Evolutionary conservation across 2,329 filamentous ascomycete genomes (phyloP), one percentile per base, ranked within the genome.

Genomic region (Aspergillus quadrilineatus): DNA sequence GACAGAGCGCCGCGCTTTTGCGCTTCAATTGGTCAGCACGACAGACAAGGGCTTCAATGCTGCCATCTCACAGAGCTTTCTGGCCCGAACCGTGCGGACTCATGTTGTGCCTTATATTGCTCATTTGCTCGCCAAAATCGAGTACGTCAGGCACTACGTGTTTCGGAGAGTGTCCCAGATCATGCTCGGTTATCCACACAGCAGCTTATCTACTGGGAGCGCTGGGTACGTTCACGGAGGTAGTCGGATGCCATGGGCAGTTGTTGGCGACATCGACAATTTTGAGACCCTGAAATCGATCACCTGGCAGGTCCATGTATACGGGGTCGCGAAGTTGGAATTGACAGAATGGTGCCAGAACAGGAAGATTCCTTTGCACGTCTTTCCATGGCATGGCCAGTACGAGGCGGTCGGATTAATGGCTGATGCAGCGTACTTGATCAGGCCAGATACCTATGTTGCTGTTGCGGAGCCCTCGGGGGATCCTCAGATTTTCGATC

Each of bases 1-100:
- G 50, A 60, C 63, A 2, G 81, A 83, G 63, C 75, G 81, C 6
- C 72, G 74, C 14, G 74, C 78, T 2, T 77, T 82, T 37, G 80
- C 80, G 0, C 59, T 70, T 7, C 71, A 69, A 28, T 69, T 83
- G 0, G 64, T 80, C 4, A 57, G 69, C 10, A 72, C 71, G 1
- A 80, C 78, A 0, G 79, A 81, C 57, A 62, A 64, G 1, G 58
- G 73, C 2, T 80, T 81, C 56, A 71, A 64, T 29, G 66, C 70
- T n/a, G 63, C 75, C 12, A 68, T 74, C 0, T 73, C 70, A 1
- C 10, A 76, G 70, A 70, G 53, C 37, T 77, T 55, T 69, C 50
- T 81, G 5, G 72, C 80, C 6, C 75, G 79, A 57, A 60, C 70
- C 2, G 30, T 78, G 32, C 62, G 78, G 22, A 67, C 67, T 4